Evolutionary conservation across 1,284 basidiomycete species (phyloP).

Genomic region (Omphalotus olearius): DNA sequence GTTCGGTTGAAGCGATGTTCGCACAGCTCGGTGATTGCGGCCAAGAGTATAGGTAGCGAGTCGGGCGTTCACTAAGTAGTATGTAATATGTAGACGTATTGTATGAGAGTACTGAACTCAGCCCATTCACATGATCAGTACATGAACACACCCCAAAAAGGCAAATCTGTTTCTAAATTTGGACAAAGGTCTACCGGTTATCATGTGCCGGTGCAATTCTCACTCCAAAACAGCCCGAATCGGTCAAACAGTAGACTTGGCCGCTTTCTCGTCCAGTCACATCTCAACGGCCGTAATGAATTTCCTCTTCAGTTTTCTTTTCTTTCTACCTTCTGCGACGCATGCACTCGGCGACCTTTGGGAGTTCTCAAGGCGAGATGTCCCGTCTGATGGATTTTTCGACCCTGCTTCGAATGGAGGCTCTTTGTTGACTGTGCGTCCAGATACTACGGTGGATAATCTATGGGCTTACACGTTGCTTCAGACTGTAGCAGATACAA

Average conservation of each 20-base stretch:
- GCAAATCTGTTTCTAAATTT: too few relatives aligned
- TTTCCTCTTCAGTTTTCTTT: not conserved
- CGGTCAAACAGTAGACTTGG: too few relatives aligned
- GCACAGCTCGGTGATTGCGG: constrained; percentile 58
- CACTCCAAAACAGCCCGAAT: too few relatives aligned
- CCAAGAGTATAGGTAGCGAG: constrained; percentile 46
- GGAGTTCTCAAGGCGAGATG: constrained; percentile 19
- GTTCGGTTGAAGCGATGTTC: constrained; percentile 43
- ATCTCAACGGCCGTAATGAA: not conserved
- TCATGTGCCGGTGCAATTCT: too few relatives aligned
- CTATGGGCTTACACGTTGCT: not conserved
- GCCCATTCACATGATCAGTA: too few relatives aligned
- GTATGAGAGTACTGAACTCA: too few relatives aligned
- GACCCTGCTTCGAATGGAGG: constrained; percentile 25
- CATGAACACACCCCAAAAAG: not conserved
- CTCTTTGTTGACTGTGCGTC: constrained; percentile 13
- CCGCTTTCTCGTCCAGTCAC: too few relatives aligned
- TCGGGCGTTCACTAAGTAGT: too few relatives aligned
- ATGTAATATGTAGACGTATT: too few relatives aligned
- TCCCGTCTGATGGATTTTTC: constrained; percentile 35
- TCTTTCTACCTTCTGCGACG: not conserved
- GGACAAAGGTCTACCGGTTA: too few relatives aligned
- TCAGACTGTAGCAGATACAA: constrained; percentile 54
- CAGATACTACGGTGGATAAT: not conserved
- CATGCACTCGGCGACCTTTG: not conserved